Conservation (phyloP, 305 asterid genomes). For the Withania somnifera region DNA sequence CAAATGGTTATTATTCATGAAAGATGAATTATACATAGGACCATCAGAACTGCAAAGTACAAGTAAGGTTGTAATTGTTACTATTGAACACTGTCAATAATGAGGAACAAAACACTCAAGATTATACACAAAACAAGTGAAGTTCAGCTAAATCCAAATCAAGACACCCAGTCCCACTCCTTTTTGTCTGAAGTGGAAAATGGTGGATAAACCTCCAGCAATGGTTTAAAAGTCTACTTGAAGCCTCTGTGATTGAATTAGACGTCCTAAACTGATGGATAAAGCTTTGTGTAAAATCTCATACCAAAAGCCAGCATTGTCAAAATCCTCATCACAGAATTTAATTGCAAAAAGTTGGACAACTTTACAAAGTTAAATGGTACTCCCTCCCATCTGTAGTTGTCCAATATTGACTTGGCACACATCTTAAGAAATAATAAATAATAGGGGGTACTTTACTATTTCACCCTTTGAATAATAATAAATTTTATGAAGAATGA, state of each 20-base stretch:
- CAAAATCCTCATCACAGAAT: neutral
- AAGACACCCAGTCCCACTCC: neutral
- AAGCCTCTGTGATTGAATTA: neutral
- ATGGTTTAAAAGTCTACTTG: neutral
- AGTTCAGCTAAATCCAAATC: neutral
- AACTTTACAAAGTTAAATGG: neutral
- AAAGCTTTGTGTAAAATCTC: neutral
- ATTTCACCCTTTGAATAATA: too few relatives aligned
- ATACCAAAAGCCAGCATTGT: neutral
- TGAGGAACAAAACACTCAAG: neutral
- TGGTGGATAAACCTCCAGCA: neutral
- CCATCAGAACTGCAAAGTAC: neutral
- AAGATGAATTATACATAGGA: neutral
- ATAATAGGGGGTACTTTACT: too few relatives aligned
- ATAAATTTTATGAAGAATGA: too few relatives aligned
- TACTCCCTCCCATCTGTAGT: too few relatives aligned
- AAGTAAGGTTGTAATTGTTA: neutral
- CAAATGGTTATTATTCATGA: constrained; percentile 3
- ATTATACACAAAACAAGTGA: neutral
- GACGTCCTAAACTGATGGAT: neutral
- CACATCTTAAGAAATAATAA: too few relatives aligned
- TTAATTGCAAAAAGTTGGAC: neutral
- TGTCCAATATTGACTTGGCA: too few relatives aligned
- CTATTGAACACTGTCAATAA: neutral
- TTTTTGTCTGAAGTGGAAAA: neutral